These are phyloP conservation scores for Penicillium hesseltinei DNA, from an alignment of 2,329 filamentous ascomycete genomes.

Conservation along the genomic window DNA sequence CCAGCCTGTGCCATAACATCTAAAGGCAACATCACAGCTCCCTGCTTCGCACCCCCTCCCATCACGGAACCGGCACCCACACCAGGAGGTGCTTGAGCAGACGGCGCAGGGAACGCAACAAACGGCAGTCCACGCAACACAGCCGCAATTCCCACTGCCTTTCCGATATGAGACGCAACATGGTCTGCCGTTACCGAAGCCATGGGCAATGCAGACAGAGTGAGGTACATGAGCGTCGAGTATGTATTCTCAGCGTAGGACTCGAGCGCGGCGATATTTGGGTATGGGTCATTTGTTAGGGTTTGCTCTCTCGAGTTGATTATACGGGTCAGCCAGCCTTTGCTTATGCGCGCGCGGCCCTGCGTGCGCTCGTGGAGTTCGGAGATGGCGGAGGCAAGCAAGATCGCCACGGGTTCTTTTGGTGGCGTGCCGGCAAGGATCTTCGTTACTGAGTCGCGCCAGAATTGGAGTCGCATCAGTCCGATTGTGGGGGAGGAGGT, in stretches of 20 bases:
- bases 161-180: constrained; percentile 90
- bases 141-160: constrained; percentile 83
- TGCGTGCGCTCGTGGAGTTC: constrained; percentile 51
- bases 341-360: constrained; percentile 55
- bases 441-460: constrained; percentile 78
- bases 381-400: constrained; percentile 71
- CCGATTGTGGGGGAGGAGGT: constrained; percentile 87
- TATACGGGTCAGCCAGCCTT: constrained; percentile 73
- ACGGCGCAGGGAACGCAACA: constrained; percentile 72
- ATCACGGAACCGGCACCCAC: constrained; percentile 36
- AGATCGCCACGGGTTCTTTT: constrained; percentile 84
- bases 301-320: constrained; percentile 79
- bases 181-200: constrained; percentile 85
- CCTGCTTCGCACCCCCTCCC: constrained; percentile 49
- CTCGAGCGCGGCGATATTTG: constrained; percentile 71
- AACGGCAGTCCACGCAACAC: constrained; percentile 84
- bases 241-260: constrained; percentile 94
- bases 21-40: constrained; percentile 74
- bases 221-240: constrained; percentile 86
- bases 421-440: constrained; percentile 76
- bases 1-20: constrained; percentile 83
- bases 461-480: constrained; percentile 89
- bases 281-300: constrained; percentile 78
- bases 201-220: constrained; percentile 74
- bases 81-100: constrained; percentile 56